Base-by-base conservation (phyloP, 1,139 yeast species). In the Kodamaea fungicola region DNA sequence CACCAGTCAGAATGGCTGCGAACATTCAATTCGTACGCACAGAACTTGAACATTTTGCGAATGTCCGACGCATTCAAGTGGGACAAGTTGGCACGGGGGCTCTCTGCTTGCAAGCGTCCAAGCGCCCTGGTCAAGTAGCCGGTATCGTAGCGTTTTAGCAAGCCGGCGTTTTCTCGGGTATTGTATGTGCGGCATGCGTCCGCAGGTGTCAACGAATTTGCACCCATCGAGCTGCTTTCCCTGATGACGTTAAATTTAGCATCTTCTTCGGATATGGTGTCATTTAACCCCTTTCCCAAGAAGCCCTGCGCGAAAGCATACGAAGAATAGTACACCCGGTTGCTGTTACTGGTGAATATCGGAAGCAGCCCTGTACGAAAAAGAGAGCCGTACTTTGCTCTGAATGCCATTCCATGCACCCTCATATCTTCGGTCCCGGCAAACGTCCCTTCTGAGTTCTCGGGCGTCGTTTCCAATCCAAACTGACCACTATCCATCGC, bases 11-110 rank as follows among this genome's bases (percentile, higher is more conserved):
- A 70, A 29, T 54, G 50, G 12, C 76, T 77, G 41, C 59, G 65
- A 7, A 74, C 71, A 27, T 74, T 75, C 28, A 73, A 61, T 46
- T 74, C 79, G 47, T 64, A 74, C 5, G 74, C 72, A 49, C 79
- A 74, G 42, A 72, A 48, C 33, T 60, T 59, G 50, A 73, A 77
- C 49, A 71, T 43, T 22, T 57, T 57, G 35, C 51, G 55, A 9
- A 61, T 67, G 40, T 74, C 76, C 26, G 42, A 39, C 4, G 67
- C 49, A 4, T 31, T 22, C 13, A 34, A 19, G 19, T 28, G 24
- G 2, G 67, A 60, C 38, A 73, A 43, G 40, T 56, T 45, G 44
- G 57, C 51, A 2, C 67, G 75, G 0, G 77, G 74, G 33, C 75
- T 61, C 27, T 62, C 59, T 38, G 54, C 55, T 34, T 59, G 61